These are phyloP conservation scores for Pichia inconspicua DNA, from an alignment of 1,139 yeast genomes.

Conservation along the genomic window DNA sequence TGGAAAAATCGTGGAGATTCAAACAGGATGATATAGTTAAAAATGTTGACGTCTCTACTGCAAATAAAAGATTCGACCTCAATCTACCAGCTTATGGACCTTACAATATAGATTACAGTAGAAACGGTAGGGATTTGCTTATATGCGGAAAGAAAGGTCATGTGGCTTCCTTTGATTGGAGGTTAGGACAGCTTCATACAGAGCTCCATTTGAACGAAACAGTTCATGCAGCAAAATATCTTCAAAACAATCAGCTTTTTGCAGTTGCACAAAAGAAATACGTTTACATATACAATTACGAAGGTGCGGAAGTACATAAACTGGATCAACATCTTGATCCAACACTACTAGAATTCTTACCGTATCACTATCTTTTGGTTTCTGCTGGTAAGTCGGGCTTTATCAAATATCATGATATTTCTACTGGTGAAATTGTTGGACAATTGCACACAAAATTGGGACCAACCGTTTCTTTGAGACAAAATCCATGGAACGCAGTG, in stretches of 20 bases:
- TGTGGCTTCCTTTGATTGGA: slow-evolving; percentile 94
- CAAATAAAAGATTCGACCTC: slow-evolving; percentile 68
- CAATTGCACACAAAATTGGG: slow-evolving; percentile 85
- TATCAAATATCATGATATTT: slow-evolving; percentile 88
- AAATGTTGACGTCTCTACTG: slow-evolving; percentile 74
- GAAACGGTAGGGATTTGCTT: slow-evolving; percentile 80
- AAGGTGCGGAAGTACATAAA: slow-evolving; percentile 88
- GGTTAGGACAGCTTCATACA: slow-evolving; percentile 70
- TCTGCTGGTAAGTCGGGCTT: slow-evolving; percentile 87
- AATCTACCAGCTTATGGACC: slow-evolving; percentile 79
- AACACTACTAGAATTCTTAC: slow-evolving; percentile 76
- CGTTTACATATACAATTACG: slow-evolving; percentile 83
- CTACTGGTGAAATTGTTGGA: slow-evolving; percentile 80
- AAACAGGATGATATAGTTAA: slow-evolving; percentile 70
- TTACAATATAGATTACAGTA: slow-evolving; percentile 68
- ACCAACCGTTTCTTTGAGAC: slow-evolving; percentile 80
- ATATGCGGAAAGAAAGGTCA: slow-evolving; percentile 91
- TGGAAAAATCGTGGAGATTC: slow-evolving; percentile 87
- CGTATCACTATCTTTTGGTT: slow-evolving; percentile 82
- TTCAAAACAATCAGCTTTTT: slow-evolving; percentile 87
- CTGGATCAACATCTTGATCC: slow-evolving; percentile 85
- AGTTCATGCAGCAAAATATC: slow-evolving; percentile 78
- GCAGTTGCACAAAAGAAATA: slow-evolving; percentile 97
- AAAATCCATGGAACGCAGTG: slow-evolving; percentile 93
- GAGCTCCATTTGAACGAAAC: slow-evolving; percentile 87